Evolutionary conservation across 306 rosid genomes (phyloP).

Genomic region (Inga laurina): DNA sequence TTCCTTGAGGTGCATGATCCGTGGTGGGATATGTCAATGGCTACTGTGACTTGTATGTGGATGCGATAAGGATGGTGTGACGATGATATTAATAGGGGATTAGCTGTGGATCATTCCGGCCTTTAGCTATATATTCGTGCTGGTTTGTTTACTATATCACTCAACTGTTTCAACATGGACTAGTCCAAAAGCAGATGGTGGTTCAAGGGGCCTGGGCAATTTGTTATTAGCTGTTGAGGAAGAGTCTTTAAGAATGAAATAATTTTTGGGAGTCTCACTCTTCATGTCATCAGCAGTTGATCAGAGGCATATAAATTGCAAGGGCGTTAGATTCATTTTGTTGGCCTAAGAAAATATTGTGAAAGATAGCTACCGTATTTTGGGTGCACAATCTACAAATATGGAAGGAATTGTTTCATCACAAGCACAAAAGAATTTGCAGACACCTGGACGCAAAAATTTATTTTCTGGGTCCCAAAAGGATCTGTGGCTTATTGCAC

Average conservation of each 20-base stretch:
- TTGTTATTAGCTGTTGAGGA: constrained; percentile 27
- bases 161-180: constrained; percentile 31
- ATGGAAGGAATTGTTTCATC: constrained; percentile 51
- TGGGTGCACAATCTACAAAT: not conserved
- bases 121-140: constrained; percentile 13
- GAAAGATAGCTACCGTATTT: not conserved
- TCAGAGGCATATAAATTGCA: not conserved
- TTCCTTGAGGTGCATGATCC: constrained; percentile 28
- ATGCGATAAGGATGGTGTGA: constrained; percentile 26
- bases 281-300: constrained; percentile 23
- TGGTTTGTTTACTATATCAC: constrained; percentile 17
- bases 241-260: not conserved
- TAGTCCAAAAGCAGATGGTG: constrained; percentile 34
- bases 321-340: not conserved
- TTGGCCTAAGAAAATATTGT: not conserved
- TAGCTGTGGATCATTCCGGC: constrained; percentile 24
- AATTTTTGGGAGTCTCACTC: constrained; percentile 21
- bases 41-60: constrained; percentile 34
- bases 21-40: constrained; percentile 36
- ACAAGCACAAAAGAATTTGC: constrained; percentile 62
- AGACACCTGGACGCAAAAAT: constrained; percentile 50
- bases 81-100: constrained; percentile 31
- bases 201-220: constrained; percentile 25
- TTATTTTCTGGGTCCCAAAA: constrained; percentile 45
- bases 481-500: constrained; percentile 74